Evolutionary conservation across 495 filamentous ascomycete species (phyloP).

Genomic region (Tuber indicum): DNA sequence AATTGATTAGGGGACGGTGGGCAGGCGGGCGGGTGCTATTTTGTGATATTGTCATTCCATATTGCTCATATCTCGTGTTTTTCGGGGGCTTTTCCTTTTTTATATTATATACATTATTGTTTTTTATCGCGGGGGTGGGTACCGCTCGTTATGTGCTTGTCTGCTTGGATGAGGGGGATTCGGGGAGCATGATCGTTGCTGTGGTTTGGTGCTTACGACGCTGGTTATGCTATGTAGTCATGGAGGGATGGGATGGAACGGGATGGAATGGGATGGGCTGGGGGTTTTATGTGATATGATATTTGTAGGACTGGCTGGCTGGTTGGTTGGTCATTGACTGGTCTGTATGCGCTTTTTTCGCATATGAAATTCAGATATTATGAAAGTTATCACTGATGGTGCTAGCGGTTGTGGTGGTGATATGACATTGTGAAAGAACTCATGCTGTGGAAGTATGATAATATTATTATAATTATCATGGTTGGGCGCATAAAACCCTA

Average conservation of each 20-base stretch:
- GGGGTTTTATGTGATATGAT: not conserved
- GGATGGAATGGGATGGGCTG: not conserved
- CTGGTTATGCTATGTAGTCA: not conserved
- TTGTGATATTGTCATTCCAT: not conserved
- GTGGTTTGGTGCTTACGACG: not conserved
- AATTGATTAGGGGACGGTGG: not conserved
- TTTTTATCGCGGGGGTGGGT: not conserved
- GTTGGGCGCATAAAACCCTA: not conserved
- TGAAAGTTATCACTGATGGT: not conserved
- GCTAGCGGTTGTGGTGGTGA: not conserved
- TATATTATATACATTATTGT: not conserved
- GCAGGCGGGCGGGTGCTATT: constrained; percentile 3
- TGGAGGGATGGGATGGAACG: not conserved
- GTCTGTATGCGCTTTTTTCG: not conserved
- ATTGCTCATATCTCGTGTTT: not conserved
- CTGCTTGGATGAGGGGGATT: not conserved
- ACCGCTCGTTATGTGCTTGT: not conserved
- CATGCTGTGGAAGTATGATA: not conserved
- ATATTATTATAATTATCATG: no score
- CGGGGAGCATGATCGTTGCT: not conserved
- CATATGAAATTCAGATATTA: not conserved
- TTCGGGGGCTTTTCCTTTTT: not conserved
- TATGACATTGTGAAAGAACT: not conserved
- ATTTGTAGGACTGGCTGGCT: not conserved
- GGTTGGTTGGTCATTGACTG: not conserved